These are phyloP conservation scores for Penicillium paxilli DNA, from an alignment of 495 filamentous ascomycete species.

Conservation along the genomic window DNA sequence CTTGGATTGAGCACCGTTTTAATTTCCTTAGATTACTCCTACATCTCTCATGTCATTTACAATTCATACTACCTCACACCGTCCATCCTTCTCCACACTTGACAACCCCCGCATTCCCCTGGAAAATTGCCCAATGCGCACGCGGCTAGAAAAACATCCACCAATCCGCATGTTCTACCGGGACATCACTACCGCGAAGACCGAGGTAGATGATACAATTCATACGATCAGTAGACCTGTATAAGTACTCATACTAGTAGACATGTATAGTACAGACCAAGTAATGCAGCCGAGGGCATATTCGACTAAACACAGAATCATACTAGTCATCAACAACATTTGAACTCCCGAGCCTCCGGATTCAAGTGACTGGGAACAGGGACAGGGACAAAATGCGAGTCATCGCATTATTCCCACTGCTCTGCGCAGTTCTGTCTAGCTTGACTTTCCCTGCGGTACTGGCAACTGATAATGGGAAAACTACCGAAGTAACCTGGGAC, in stretches of 20 bases:
- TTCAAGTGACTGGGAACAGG: not conserved
- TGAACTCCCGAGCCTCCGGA: too few species aligned
- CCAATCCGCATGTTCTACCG: constrained; percentile 26
- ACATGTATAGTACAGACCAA: too few species aligned
- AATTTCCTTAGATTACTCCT: too few species aligned
- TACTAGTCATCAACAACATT: too few species aligned
- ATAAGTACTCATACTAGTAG: too few species aligned
- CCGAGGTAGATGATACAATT: constrained; percentile 15
- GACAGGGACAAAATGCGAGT: constrained; percentile 21
- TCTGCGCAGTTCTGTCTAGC: constrained; percentile 39
- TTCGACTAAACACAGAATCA: too few species aligned
- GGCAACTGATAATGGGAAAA: constrained; percentile 25
- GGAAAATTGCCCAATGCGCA: constrained; percentile 25
- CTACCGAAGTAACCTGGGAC: constrained; percentile 48
- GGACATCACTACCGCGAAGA: constrained; percentile 25
- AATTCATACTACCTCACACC: not conserved
- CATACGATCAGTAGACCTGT: too few species aligned
- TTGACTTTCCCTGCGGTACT: constrained; percentile 41
- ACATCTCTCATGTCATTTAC: too few species aligned
- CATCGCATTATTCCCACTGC: constrained; percentile 11
- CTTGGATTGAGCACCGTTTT: too few species aligned
- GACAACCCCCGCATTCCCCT: constrained; percentile 16
- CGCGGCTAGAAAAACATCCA: constrained; percentile 25
- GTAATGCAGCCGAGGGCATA: too few species aligned
- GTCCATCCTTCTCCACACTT: too few species aligned